Evolutionary conservation across 1,139 yeast genomes (phyloP).

Genomic region (Protomyces pachydermus): DNA sequence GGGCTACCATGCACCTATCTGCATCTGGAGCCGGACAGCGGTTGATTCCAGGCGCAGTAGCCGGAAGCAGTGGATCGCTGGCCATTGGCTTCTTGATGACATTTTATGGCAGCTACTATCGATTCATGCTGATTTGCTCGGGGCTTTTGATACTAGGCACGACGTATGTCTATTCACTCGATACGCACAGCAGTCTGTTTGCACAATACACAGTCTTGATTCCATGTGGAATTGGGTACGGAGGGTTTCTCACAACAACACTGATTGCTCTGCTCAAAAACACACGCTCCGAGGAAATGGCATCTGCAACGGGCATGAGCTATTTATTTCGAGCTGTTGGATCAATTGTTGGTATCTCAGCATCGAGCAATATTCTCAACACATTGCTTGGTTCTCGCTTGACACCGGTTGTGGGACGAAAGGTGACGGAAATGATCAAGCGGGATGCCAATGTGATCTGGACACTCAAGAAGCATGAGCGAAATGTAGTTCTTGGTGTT

Average conservation of each 20-base stretch:
- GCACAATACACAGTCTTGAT: conserved; percentile 29
- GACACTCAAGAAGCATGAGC: neutral
- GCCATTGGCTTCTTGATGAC: conserved; percentile 37
- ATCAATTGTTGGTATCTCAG: conserved; percentile 32
- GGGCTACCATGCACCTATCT: conserved; percentile 33
- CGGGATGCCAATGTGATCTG: conserved; percentile 12
- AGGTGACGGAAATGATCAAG: neutral
- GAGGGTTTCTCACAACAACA: conserved; percentile 18
- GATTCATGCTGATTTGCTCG: conserved; percentile 2
- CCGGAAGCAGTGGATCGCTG: conserved; percentile 32
- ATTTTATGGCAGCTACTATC: conserved; percentile 56
- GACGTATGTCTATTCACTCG: conserved; percentile 29
- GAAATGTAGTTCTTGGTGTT: conserved; percentile 1
- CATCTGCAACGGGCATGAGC: conserved; percentile 33
- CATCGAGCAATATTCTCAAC: conserved; percentile 12
- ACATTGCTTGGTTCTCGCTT: conserved; percentile 1
- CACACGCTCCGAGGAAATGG: conserved; percentile 29
- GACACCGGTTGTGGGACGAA: neutral
- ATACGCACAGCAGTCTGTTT: conserved; percentile 28
- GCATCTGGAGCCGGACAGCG: conserved; percentile 34
- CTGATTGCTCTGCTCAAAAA: conserved; percentile 22
- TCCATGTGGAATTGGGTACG: conserved; percentile 33
- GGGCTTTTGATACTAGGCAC: conserved; percentile 27
- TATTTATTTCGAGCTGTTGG: conserved; percentile 33
- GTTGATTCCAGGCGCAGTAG: conserved; percentile 33